phyloP scores from a whole-genome alignment of 1,284 basidiomycete species.

The Ganoderma sinense region DNA sequence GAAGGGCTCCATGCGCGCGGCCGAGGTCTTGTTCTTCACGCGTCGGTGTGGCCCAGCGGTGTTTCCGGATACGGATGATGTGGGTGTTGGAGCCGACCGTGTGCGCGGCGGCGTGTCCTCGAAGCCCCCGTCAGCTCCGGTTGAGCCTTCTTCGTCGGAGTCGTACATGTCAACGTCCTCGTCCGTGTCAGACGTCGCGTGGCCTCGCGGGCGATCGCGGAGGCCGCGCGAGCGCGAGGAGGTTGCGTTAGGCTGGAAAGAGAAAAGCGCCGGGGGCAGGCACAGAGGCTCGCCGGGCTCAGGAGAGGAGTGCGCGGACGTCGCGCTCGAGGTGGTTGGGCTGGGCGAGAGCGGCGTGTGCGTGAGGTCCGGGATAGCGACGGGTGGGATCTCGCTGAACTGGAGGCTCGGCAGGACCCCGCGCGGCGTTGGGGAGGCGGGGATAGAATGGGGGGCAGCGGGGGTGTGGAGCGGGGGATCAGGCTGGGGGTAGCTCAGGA shows the following conservation, averaged over 20 bases:
- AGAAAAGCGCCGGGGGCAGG: slow-evolving; percentile 40
- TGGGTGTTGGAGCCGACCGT: background rate
- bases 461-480: slow-evolving; percentile 32
- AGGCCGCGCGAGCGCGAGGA: background rate
- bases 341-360: slow-evolving; percentile 27
- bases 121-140: background rate
- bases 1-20: slow-evolving; percentile 14
- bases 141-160: background rate
- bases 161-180: background rate
- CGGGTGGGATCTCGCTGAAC: slow-evolving; percentile 20
- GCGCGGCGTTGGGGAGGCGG: slow-evolving; percentile 10
- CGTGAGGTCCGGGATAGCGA: slow-evolving; percentile 19
- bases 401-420: slow-evolving; percentile 19
- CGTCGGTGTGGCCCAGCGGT: slow-evolving; percentile 15
- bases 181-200: background rate
- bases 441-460: slow-evolving; percentile 18
- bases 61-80: background rate
- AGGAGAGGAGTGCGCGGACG: slow-evolving; percentile 30
- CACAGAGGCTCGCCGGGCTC: slow-evolving; percentile 32
- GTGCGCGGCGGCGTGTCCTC: background rate
- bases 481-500: slow-evolving; percentile 44
- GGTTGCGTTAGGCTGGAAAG: slow-evolving; percentile 25
- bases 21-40: background rate
- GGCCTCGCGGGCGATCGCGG: slow-evolving; percentile 1
- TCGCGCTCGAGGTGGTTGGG: slow-evolving; percentile 18